A percentile compares a stretch with the other conserved stretches of the same genome.
Conservation (phyloP, 129 eudicot species). For the Tagetes patula region DNA sequence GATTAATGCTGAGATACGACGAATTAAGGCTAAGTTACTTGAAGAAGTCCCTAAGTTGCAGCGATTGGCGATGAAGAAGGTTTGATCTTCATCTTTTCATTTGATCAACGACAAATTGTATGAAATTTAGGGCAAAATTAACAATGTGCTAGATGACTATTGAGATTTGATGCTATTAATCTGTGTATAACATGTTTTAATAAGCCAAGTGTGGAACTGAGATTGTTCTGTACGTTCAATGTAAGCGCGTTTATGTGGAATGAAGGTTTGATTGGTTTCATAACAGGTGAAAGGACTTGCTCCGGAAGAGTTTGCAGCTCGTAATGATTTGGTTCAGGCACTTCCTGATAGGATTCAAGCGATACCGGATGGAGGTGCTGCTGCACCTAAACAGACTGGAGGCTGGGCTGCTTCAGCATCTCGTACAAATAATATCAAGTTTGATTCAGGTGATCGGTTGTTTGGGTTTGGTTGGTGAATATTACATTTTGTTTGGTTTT, state of each 20-base stretch:
- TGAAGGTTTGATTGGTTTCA: slow-evolving; percentile 2
- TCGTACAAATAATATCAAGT: slow-evolving; percentile 75
- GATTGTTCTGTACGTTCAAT: slow-evolving; percentile 3
- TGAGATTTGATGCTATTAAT: not conserved
- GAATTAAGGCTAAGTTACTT: slow-evolving; percentile 80
- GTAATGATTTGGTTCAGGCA: slow-evolving; percentile 77
- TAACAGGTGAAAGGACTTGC: slow-evolving; percentile 89
- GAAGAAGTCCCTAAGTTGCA: slow-evolving; percentile 96
- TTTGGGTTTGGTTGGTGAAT: not conserved
- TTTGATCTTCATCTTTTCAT: slow-evolving; percentile 21
- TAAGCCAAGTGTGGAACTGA: not conserved
- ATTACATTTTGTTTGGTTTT: not conserved
- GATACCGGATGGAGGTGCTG: slow-evolving; percentile 84
- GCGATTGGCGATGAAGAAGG: slow-evolving; percentile 90
- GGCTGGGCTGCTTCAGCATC: slow-evolving; percentile 86
- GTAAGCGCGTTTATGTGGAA: slow-evolving; percentile 6
- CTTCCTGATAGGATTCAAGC: slow-evolving; percentile 84
- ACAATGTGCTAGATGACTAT: not conserved
- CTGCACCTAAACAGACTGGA: slow-evolving; percentile 69
- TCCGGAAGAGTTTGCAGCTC: slow-evolving; percentile 72
- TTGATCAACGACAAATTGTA: slow-evolving; percentile 10
- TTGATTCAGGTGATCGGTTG: slow-evolving; percentile 62
- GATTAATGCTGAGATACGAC: slow-evolving; percentile 87
- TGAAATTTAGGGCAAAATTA: slow-evolving; percentile 10
- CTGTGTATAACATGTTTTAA: slow-evolving; percentile 4